Evolutionary conservation across 1,284 basidiomycete genomes (phyloP).

Genomic region (Vanrija sp.): DNA sequence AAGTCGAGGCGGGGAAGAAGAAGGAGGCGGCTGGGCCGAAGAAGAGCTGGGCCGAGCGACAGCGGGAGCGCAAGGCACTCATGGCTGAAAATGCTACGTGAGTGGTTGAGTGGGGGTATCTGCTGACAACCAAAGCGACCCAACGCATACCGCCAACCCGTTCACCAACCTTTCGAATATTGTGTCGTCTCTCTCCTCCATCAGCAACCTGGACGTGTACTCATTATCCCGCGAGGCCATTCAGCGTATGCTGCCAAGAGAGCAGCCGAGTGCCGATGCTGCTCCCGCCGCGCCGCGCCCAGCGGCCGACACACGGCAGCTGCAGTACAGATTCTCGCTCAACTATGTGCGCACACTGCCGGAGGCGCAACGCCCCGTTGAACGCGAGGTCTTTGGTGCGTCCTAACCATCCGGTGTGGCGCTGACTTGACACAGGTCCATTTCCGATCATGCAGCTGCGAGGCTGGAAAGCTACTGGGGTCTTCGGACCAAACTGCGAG

Average conservation of each 20-base stretch:
- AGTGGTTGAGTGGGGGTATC: background rate
- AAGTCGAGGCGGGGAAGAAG: conserved; percentile 58
- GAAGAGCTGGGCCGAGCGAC: conserved; percentile 47
- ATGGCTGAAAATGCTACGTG: background rate
- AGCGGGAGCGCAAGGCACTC: conserved; percentile 31
- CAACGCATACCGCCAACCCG: conserved; percentile 30
- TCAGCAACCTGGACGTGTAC: conserved; percentile 49
- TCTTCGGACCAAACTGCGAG: conserved; percentile 46
- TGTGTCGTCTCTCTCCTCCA: conserved; percentile 41
- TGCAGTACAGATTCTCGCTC: conserved; percentile 49
- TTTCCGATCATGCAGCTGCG: conserved; percentile 39
- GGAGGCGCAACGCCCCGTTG: conserved; percentile 45
- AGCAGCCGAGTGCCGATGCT: conserved; percentile 1
- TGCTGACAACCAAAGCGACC: conserved; percentile 20
- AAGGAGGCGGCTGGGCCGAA: conserved; percentile 44
- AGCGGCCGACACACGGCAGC: conserved; percentile 35
- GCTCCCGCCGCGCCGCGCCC: conserved; percentile 10
- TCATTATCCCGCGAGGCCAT: conserved; percentile 48
- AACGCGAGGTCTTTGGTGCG: conserved; percentile 49
- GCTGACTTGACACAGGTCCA: conserved; percentile 35
- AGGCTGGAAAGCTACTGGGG: conserved; percentile 45
- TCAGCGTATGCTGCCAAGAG: conserved; percentile 45
- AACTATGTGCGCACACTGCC: conserved; percentile 43
- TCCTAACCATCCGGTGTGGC: background rate
- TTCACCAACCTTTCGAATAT: conserved; percentile 47